Percentiles rank a stretch among this genome's conserved stretches.
These are phyloP conservation scores for Hemileccinum impolitum DNA, from an alignment of 768 basidiomycete species.

Conservation along the genomic window DNA sequence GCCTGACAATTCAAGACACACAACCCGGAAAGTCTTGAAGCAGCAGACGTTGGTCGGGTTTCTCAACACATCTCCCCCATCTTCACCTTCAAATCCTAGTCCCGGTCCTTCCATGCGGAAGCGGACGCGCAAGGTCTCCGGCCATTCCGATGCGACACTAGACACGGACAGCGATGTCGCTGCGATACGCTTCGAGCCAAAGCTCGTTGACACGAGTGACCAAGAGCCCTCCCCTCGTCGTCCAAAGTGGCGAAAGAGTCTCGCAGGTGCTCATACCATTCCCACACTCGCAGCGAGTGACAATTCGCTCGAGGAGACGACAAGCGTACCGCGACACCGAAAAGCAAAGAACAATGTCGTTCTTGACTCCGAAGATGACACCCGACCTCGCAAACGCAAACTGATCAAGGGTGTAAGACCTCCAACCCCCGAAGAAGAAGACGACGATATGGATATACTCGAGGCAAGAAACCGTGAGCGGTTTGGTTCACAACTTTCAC, in stretches of 20 bases:
- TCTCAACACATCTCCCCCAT: conserved; percentile 29
- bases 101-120: conserved; percentile 13
- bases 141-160: conserved; percentile 17
- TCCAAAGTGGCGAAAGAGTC: conserved; percentile 18
- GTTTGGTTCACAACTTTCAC: neutral
- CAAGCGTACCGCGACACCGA: conserved; percentile 15
- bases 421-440: conserved; percentile 41
- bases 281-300: conserved; percentile 18
- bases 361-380: conserved; percentile 36
- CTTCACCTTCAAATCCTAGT: conserved; percentile 11
- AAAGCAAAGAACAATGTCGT: conserved; percentile 21
- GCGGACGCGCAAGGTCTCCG: conserved; percentile 8
- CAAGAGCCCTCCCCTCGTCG: conserved; percentile 26
- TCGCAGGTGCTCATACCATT: conserved; percentile 12
- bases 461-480: conserved; percentile 53
- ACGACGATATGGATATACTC: conserved; percentile 38
- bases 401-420: conserved; percentile 43
- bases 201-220: conserved; percentile 20
- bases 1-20: neutral
- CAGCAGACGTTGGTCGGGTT: conserved; percentile 45
- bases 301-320: conserved; percentile 19
- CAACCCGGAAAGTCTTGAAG: conserved; percentile 22
- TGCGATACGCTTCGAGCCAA: conserved; percentile 49
- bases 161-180: conserved; percentile 45
- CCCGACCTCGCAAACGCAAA: conserved; percentile 36